phyloP scores from a whole-genome alignment of 805 yeast species.

The Martiniozyma abietophila region DNA sequence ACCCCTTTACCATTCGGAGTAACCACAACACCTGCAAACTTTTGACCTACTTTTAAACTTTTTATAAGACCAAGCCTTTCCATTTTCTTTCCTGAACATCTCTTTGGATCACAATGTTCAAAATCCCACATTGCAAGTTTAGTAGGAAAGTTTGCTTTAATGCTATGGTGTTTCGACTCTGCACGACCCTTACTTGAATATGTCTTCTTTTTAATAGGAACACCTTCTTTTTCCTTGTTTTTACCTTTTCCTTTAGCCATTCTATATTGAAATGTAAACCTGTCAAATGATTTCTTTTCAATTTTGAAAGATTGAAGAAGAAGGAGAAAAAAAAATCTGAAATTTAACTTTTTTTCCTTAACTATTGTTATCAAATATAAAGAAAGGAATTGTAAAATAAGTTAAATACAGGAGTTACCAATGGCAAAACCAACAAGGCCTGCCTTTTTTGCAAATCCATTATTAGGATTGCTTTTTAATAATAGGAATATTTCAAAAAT shows the following conservation, averaged over 20 bases:
- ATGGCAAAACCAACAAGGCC: not conserved
- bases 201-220: too few species aligned
- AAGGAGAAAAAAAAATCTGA: too few species aligned
- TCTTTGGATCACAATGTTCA: slow-evolving; percentile 96
- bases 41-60: slow-evolving; percentile 81
- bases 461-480: not conserved
- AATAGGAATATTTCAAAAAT: not conserved
- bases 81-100: slow-evolving; percentile 92
- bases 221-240: slow-evolving; percentile 33
- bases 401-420: not conserved
- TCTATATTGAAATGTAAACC: too few species aligned
- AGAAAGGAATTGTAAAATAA: too few species aligned
- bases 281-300: not conserved
- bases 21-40: slow-evolving; percentile 82
- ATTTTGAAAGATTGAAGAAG: not conserved
- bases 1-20: slow-evolving; percentile 88
- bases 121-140: slow-evolving; percentile 98
- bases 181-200: too few species aligned
- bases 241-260: slow-evolving; percentile 44
- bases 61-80: slow-evolving; percentile 81
- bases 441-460: not conserved
- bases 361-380: too few species aligned
- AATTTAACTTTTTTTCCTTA: too few species aligned
- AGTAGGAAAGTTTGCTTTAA: slow-evolving; percentile 49
- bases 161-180: slow-evolving; percentile 20